phyloP scores from a whole-genome alignment of 345 rosid species.

The Excoecaria cochinchinensis region DNA sequence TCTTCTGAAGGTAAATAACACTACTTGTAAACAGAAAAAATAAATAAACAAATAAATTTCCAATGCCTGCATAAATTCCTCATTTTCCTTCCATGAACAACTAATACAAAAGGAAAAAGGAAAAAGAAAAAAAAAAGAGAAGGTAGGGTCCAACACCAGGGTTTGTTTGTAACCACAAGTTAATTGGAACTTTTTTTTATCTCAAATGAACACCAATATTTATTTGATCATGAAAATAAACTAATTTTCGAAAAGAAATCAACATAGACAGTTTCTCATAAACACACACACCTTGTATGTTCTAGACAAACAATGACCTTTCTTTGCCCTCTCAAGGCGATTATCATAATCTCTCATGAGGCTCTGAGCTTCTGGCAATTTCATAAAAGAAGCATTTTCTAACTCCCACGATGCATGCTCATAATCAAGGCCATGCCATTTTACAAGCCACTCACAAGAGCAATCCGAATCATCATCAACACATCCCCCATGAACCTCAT shows the following conservation, averaged over 20 bases:
- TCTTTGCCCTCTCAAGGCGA: conserved; percentile 32
- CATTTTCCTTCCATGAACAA: background rate
- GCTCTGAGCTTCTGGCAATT: conserved; percentile 30
- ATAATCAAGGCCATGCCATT: conserved; percentile 60
- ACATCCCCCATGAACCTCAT: conserved; percentile 6
- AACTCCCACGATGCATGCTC: conserved; percentile 61
- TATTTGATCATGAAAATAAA: background rate
- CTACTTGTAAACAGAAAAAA: background rate
- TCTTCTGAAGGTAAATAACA: background rate
- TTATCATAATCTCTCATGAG: conserved; percentile 45
- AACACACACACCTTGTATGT: conserved; percentile 31
- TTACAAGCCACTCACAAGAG: conserved; percentile 56
- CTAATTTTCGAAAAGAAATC: background rate
- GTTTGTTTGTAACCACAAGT: background rate
- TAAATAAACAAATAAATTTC: background rate
- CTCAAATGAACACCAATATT: background rate
- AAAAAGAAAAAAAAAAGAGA: too few species aligned
- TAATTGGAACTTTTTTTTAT: background rate
- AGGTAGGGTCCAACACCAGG: background rate
- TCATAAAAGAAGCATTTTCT: conserved; percentile 42
- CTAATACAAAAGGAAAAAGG: background rate
- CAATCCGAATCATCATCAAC: conserved; percentile 16
- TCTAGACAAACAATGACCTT: conserved; percentile 7
- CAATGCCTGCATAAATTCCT: background rate
- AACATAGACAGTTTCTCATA: background rate